Evolutionary conservation across 441 rosid genomes (phyloP), one percentile per base, ranked within the genome.

Genomic region (Cnidoscolus chayamansa): DNA sequence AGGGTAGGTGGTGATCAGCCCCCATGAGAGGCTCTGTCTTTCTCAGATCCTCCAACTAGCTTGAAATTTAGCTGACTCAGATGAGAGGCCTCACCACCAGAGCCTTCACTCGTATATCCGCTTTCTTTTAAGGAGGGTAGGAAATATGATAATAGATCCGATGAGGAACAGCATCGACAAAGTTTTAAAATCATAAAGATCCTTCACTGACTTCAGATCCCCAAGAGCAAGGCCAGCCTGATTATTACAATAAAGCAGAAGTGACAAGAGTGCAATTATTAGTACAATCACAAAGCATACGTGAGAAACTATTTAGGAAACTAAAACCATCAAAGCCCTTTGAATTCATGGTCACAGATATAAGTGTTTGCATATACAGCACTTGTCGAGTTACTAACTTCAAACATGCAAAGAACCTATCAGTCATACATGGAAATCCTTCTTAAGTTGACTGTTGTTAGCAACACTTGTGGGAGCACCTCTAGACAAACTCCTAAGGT

Each of bases 171-270:
- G 83, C 75, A 93, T 85, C 0, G 83, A 76, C 85, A 95, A 66
- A n/a, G 98, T 95, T 81, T 89, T 95, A 62, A 84, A 88, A 85
- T 95, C 97, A 10, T 95, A 95, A 4, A 91, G 86, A 82, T 93
- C 97, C 81, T 87, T 95, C 8, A 95, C 85, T 25, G 99, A 95
- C 81, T 83, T 84, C 63, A 93, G 96, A 81, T 93, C 97, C 70
- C 97, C 98, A 57, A 95, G 96, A 32, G 99, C 97, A 47, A 90
- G 90, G 65, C 98, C 99, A 51, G 98, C 99, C 98, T 95, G 80
- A 57, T 60, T 40, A 40, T 40, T 19, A 79, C 30, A 55, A 67
- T 3, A 62, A 62, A 37, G 13, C 4, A 43, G 65, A 45, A 56
- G 49, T 45, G 65, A 51, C 61, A 54, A 54, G 19, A 51, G 30